Percentiles rank a stretch among this genome's conserved stretches.
Conservation (phyloP, 2,329 filamentous ascomycete genomes). For the Neofusicoccum ribis region DNA sequence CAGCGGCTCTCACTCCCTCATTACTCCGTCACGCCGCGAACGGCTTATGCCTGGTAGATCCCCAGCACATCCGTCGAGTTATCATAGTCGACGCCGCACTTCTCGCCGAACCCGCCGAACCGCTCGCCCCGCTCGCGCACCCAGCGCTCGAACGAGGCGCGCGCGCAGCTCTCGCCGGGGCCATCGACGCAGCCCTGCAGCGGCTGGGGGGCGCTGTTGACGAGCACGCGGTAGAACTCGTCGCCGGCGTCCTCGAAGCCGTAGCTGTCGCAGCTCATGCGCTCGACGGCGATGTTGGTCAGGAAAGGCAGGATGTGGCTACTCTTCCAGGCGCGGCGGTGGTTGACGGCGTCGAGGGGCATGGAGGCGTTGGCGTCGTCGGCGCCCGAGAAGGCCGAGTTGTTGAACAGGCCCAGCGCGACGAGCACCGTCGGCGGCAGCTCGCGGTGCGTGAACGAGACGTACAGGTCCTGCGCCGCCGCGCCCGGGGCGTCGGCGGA, state of each 20-base stretch:
- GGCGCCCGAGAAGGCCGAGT: slow-evolving; percentile 56
- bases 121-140: slow-evolving; percentile 44
- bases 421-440: slow-evolving; percentile 67
- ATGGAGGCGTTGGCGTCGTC: slow-evolving; percentile 63
- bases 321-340: slow-evolving; percentile 63
- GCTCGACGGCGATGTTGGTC: slow-evolving; percentile 66
- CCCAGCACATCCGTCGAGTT: slow-evolving; percentile 46
- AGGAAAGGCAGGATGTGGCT: slow-evolving; percentile 66
- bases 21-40: background rate
- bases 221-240: slow-evolving; percentile 54
- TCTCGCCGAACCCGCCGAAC: slow-evolving; percentile 46
- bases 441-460: slow-evolving; percentile 70
- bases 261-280: slow-evolving; percentile 61
- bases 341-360: slow-evolving; percentile 63
- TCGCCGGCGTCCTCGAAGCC: slow-evolving; percentile 47
- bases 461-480: slow-evolving; percentile 58
- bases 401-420: slow-evolving; percentile 70
- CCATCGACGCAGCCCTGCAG: slow-evolving; percentile 51
- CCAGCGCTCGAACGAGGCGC: slow-evolving; percentile 45
- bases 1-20: background rate
- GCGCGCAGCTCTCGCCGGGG: slow-evolving; percentile 52
- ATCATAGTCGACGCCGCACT: slow-evolving; percentile 44
- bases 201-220: slow-evolving; percentile 53
- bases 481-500: slow-evolving; percentile 25
- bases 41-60: slow-evolving; percentile 28